These are phyloP conservation scores for Syzygium aromaticum DNA, from an alignment of 345 rosid genomes.

Conservation along the genomic window DNA sequence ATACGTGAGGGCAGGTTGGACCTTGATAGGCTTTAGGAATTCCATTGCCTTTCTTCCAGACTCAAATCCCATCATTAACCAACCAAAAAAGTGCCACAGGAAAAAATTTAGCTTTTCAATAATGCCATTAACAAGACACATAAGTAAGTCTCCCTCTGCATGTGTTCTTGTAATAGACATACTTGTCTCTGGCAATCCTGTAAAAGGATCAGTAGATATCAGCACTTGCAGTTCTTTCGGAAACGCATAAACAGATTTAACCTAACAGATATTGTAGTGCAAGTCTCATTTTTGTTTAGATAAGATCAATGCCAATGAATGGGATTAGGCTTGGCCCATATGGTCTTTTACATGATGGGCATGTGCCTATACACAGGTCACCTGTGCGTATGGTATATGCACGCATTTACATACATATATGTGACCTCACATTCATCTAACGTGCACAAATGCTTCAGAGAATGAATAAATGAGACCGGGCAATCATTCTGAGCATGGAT, in stretches of 20 bases:
- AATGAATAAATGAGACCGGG: not conserved
- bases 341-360: not conserved
- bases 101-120: slow-evolving; percentile 37
- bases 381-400: not conserved
- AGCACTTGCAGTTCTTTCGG: not conserved
- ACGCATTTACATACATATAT: not conserved
- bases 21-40: slow-evolving; percentile 43
- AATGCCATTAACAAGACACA: not conserved
- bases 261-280: not conserved
- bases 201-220: not conserved
- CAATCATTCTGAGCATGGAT: not conserved
- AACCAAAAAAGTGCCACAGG: slow-evolving; percentile 45
- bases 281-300: not conserved
- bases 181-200: slow-evolving; percentile 34
- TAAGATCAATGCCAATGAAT: not conserved
- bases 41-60: slow-evolving; percentile 33
- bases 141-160: slow-evolving; percentile 21
- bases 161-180: slow-evolving; percentile 12
- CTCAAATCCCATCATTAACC: slow-evolving; percentile 42
- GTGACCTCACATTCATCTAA: not conserved
- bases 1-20: slow-evolving; percentile 40
- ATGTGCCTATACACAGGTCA: not conserved
- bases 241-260: not conserved
- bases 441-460: not conserved
- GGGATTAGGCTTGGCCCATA: not conserved